Conservation (phyloP, 768 basidiomycete species). For the Kwoniella sp. region DNA sequence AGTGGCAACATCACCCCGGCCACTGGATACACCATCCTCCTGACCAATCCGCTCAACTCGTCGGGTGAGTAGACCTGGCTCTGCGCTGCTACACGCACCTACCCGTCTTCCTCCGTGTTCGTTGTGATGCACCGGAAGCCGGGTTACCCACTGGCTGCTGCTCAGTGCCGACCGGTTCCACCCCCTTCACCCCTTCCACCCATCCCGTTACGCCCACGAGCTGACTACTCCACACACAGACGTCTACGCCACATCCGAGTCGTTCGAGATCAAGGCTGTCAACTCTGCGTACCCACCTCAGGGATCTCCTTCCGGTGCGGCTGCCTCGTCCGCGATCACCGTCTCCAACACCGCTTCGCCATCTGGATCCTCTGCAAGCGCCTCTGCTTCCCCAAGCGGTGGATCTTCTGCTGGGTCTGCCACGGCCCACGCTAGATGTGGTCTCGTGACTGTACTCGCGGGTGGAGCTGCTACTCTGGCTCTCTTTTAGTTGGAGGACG, state of each 20-base stretch:
- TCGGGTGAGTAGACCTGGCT: constrained; percentile 27
- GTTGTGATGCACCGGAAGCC: too few relatives aligned
- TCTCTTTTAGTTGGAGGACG: background rate
- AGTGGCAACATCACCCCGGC: constrained; percentile 27
- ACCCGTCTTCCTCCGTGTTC: too few relatives aligned
- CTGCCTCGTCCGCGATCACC: background rate
- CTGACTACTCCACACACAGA: constrained; percentile 27
- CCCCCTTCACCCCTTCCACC: background rate
- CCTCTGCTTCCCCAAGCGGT: background rate
- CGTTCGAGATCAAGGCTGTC: constrained; percentile 48
- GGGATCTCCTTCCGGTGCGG: background rate
- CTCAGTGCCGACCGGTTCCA: too few relatives aligned
- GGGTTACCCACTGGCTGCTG: too few relatives aligned
- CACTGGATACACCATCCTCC: constrained; percentile 35
- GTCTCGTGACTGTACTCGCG: background rate
- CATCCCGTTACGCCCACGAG: too few relatives aligned
- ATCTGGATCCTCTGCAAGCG: background rate
- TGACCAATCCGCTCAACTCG: constrained; percentile 46
- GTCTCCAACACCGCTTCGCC: constrained; percentile 4
- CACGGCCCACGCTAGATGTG: too few relatives aligned
- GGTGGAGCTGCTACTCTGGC: background rate
- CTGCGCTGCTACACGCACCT: background rate
- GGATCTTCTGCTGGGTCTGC: constrained; percentile 1
- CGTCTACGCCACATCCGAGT: constrained; percentile 45
- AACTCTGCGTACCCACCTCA: constrained; percentile 45